Evolutionary conservation across 163 green algal genomes (phyloP).

Genomic region (Coccomyxa subellipsoidea): DNA sequence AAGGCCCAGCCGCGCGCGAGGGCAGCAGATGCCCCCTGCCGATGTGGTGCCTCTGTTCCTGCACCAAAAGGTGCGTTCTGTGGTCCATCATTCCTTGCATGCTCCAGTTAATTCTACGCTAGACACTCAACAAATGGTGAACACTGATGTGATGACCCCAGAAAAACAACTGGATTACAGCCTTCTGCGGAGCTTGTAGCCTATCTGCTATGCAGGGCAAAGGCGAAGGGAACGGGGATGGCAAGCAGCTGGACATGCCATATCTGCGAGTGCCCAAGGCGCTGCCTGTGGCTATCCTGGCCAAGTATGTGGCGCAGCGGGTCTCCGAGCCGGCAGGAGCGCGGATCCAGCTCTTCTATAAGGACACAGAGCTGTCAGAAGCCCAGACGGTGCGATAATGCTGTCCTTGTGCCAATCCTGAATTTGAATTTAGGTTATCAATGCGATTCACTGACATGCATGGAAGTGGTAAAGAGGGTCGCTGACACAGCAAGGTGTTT

Average conservation of each 20-base stretch:
- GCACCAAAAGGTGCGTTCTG: not conserved
- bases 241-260: conserved; percentile 5
- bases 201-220: not conserved
- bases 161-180: too few species aligned
- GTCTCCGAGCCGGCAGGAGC: not conserved
- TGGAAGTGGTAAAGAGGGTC: too few species aligned
- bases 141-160: too few species aligned
- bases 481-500: too few species aligned
- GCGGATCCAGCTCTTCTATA: not conserved
- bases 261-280: conserved; percentile 51
- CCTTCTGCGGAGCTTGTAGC: not conserved
- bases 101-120: not conserved
- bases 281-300: conserved; percentile 40
- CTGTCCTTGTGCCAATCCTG: not conserved
- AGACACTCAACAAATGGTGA: too few species aligned
- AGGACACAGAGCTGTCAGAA: not conserved
- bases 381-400: not conserved
- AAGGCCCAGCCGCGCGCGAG: not conserved
- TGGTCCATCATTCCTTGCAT: not conserved
- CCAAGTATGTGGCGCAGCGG: conserved; percentile 1
- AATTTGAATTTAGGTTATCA: too few species aligned
- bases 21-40: conserved; percentile 3
- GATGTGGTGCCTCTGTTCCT: not conserved
- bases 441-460: too few species aligned
- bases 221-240: not conserved